Evolutionary conservation across 371 early-diverging fungal species (phyloP), one percentile per base, ranked within the genome.

Genomic region (Apophysomyces ossiformis): DNA sequence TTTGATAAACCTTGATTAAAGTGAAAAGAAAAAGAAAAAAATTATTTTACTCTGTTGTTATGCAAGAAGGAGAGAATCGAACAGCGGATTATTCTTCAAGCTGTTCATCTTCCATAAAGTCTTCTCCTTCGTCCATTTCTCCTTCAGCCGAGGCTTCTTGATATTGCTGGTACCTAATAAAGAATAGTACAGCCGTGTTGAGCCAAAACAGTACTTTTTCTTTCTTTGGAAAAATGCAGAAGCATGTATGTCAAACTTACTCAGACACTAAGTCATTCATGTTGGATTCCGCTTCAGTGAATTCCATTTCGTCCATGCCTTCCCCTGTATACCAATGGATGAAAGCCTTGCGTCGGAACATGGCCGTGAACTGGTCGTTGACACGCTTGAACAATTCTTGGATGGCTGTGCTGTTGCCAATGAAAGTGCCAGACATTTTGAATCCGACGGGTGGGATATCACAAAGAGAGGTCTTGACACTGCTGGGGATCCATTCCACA

Each of bases 401-500:
- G 77, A 98, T 96, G 61, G 95, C 93, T 50, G 98, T 98, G 63
- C 93, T 93, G 89, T 98, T 98, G 45, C 96, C 98, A 76, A 98
- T 92, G 81, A 98, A 98, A 37, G 98, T 98, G 63, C 91, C 93
- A 37, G 93, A 90, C 96, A 96, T 95, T 74, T 95, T 92, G 66
- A 95, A 87, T 43, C 95, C 97, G 63, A 85, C 87, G 58, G 98
- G 98, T 56, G 97, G 93, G 73, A 98, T 95, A 71, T 96, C 95
- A 81, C 98, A 98, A 41, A 96, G 94, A 65, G 96, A 94, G 13
- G 96, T 95, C 88, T 98, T 96, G 77, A 96, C 94, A 83, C 95
- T 96, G 90, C 95, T 95, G 71, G 98, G 98, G 75, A 98, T 96
- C 98, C 98, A 98, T 77, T 96, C 98, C 46, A 96, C 98, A 78